These are phyloP conservation scores for Erysiphe neolycopersici DNA, from an alignment of 2,329 filamentous ascomycete species.

Conservation along the genomic window DNA sequence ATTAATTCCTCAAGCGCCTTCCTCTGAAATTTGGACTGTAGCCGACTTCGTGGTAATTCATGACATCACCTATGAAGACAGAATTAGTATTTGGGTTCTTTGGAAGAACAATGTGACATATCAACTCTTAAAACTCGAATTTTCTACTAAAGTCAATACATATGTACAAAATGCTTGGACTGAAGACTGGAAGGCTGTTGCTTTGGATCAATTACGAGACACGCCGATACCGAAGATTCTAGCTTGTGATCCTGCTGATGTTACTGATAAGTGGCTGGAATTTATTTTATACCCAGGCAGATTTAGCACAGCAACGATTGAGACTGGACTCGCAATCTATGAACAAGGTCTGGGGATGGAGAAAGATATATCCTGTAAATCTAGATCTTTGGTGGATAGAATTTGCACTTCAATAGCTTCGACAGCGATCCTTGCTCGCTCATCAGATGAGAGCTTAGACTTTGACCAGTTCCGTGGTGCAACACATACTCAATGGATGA, in stretches of 20 bases:
- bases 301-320: slow-evolving; percentile 54
- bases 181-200: slow-evolving; percentile 42
- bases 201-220: slow-evolving; percentile 27
- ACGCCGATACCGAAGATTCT: slow-evolving; percentile 29
- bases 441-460: slow-evolving; percentile 37
- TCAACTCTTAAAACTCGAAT: slow-evolving; percentile 44
- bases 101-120: slow-evolving; percentile 72
- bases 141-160: slow-evolving; percentile 24
- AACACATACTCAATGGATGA: slow-evolving; percentile 63
- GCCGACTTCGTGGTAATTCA: slow-evolving; percentile 44
- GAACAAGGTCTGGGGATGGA: slow-evolving; percentile 29
- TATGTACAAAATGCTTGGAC: slow-evolving; percentile 23
- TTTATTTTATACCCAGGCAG: slow-evolving; percentile 62
- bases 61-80: slow-evolving; percentile 22
- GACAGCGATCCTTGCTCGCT: slow-evolving; percentile 36
- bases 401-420: slow-evolving; percentile 46
- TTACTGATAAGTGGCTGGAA: slow-evolving; percentile 63
- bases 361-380: slow-evolving; percentile 18
- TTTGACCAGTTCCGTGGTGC: slow-evolving; percentile 48
- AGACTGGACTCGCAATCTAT: slow-evolving; percentile 63
- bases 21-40: slow-evolving; percentile 53
- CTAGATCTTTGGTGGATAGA: slow-evolving; percentile 41
- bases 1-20: slow-evolving; percentile 41
- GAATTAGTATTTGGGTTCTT: slow-evolving; percentile 42
- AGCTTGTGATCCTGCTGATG: slow-evolving; percentile 36